A percentile compares a stretch with the other conserved stretches of the same genome.
phyloP scores from a whole-genome alignment of 441 rosid species.

The Populus hybrid region DNA sequence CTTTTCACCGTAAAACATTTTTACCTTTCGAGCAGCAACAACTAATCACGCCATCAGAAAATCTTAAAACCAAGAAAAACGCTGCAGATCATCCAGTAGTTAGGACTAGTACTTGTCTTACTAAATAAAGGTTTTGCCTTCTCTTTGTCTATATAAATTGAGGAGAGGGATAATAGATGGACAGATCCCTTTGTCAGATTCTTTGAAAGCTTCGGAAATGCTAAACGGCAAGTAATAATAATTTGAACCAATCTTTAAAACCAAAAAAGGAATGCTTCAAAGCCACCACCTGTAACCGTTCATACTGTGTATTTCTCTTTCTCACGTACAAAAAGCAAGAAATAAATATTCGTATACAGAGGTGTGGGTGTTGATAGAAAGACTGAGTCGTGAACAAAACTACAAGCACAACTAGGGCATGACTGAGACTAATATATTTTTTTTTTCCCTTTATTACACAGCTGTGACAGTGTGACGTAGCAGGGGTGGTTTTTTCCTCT shows the following conservation, averaged over 20 bases:
- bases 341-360: background rate
- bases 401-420: conserved; percentile 23
- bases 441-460: background rate
- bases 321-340: background rate
- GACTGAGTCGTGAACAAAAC: conserved; percentile 48
- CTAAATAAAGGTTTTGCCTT: too few relatives aligned
- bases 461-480: background rate
- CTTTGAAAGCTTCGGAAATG: too few relatives aligned
- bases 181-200: too few relatives aligned
- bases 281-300: conserved; percentile 14
- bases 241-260: conserved; percentile 3
- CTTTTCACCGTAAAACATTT: too few relatives aligned
- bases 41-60: too few relatives aligned
- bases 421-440: background rate
- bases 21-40: too few relatives aligned
- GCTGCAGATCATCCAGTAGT: too few relatives aligned
- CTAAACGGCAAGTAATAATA: background rate
- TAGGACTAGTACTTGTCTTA: too few relatives aligned
- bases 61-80: too few relatives aligned
- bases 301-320: too few relatives aligned
- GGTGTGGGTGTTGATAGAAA: conserved; percentile 2
- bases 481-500: background rate
- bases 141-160: too few relatives aligned
- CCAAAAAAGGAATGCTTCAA: background rate
- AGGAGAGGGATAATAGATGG: too few relatives aligned